Percentiles rank a stretch among this genome's conserved stretches.
Evolutionary conservation across 2,329 filamentous ascomycete species (phyloP).

Genomic region (Cladophialophora immunda): DNA sequence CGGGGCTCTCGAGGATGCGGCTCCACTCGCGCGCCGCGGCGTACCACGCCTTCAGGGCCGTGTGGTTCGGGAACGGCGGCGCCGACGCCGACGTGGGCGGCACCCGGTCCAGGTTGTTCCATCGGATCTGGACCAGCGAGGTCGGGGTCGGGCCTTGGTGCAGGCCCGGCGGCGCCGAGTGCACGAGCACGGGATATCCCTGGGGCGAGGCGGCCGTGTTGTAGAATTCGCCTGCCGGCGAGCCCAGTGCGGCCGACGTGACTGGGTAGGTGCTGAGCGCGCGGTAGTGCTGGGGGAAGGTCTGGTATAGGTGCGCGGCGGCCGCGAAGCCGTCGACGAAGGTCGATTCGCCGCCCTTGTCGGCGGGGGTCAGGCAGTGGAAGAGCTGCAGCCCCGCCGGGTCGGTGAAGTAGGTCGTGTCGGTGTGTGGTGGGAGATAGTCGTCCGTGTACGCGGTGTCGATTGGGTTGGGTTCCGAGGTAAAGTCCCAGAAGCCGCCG

Average conservation of each 20-base stretch:
- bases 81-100: conserved; percentile 62
- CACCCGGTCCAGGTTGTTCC: conserved; percentile 92
- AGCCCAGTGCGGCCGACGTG: conserved; percentile 84
- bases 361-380: conserved; percentile 58
- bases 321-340: conserved; percentile 88
- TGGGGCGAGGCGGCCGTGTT: conserved; percentile 66
- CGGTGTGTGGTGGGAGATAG: conserved; percentile 84
- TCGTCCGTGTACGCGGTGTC: conserved; percentile 93
- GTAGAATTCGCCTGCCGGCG: conserved; percentile 70
- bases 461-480: conserved; percentile 83
- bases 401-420: conserved; percentile 95
- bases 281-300: conserved; percentile 66
- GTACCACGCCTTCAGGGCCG: conserved; percentile 71
- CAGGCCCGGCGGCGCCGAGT: conserved; percentile 48
- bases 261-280: conserved; percentile 67
- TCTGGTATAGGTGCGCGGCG: conserved; percentile 65
- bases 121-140: conserved; percentile 73
- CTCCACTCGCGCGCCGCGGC: conserved; percentile 78
- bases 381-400: conserved; percentile 91
- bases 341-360: conserved; percentile 72
- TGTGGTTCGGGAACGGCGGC: conserved; percentile 55
- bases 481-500: conserved; percentile 87
- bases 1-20: conserved; percentile 69
- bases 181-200: conserved; percentile 74
- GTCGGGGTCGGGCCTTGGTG: conserved; percentile 40